phyloP scores from a whole-genome alignment of 257 asterid genomes.

The Perilla frutescens region DNA sequence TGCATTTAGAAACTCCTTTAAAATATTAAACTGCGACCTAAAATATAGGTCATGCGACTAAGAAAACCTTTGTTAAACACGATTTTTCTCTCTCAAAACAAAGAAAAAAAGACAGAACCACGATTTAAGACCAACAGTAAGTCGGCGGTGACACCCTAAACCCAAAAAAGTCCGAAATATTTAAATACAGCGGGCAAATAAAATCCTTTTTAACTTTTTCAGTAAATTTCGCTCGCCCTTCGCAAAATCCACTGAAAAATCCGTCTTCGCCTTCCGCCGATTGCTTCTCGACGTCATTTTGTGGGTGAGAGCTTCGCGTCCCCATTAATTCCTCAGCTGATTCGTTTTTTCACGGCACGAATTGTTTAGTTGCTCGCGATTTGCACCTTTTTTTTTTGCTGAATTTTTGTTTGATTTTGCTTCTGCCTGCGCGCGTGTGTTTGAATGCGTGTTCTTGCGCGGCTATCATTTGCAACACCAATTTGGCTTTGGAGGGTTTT shows the following conservation, averaged over 20 bases:
- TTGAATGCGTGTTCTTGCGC: neutral
- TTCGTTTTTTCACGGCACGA: neutral
- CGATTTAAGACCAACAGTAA: neutral
- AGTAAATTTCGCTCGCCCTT: neutral
- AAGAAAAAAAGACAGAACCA: too few species aligned
- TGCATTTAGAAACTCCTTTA: too few species aligned
- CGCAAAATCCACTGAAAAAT: neutral
- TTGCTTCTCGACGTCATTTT: neutral
- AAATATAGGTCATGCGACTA: too few species aligned
- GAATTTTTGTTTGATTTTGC: neutral
- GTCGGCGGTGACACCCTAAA: conserved; percentile 29
- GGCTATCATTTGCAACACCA: neutral
- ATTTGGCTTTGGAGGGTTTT: conserved; percentile 7
- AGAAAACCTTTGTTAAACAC: too few species aligned
- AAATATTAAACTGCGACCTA: too few species aligned
- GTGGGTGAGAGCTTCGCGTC: conserved; percentile 1
- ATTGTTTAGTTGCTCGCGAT: neutral
- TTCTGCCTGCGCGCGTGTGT: neutral
- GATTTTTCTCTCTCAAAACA: too few species aligned
- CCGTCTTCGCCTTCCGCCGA: neutral
- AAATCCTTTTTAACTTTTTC: neutral
- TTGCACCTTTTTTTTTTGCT: neutral
- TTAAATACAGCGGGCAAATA: conserved; percentile 1
- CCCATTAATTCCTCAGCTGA: neutral
- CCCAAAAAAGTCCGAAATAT: neutral